Conservation (phyloP, 2,329 filamentous ascomycete genomes). For the Phaeomoniella chlamydospora region DNA sequence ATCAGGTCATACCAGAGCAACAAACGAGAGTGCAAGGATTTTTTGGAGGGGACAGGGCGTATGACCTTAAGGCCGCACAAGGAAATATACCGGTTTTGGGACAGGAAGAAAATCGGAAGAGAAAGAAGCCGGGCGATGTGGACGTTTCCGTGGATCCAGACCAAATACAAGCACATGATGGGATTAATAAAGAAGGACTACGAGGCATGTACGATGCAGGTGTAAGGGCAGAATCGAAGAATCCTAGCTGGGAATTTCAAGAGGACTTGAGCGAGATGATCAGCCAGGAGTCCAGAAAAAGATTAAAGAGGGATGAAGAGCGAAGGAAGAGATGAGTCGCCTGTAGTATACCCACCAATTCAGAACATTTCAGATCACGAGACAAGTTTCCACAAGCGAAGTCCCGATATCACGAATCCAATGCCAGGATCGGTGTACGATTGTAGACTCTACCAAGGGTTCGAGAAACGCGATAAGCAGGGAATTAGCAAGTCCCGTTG, state of each 20-base stretch:
- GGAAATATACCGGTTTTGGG: constrained; percentile 59
- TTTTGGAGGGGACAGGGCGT: constrained; percentile 88
- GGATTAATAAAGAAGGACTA: constrained; percentile 73
- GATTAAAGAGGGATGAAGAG: constrained; percentile 77
- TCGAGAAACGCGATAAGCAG: no score
- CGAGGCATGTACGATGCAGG: constrained; percentile 63
- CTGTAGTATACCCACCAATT: neutral
- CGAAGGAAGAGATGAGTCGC: constrained; percentile 37
- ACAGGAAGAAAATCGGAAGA: constrained; percentile 63
- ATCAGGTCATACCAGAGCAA: constrained; percentile 79
- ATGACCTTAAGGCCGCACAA: constrained; percentile 59
- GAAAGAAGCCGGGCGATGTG: constrained; percentile 92
- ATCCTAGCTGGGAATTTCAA: constrained; percentile 61
- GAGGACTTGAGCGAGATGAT: constrained; percentile 96
- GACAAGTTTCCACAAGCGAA: no score
- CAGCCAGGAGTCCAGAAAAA: constrained; percentile 79
- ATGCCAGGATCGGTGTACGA: no score
- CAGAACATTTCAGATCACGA: neutral
- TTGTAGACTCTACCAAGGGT: no score
- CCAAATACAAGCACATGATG: constrained; percentile 57
- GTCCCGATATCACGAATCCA: no score
- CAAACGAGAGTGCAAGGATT: constrained; percentile 78
- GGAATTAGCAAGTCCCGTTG: no score
- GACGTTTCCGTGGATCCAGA: constrained; percentile 88
- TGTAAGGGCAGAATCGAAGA: constrained; percentile 46